A percentile compares a stretch with the other conserved stretches of the same genome.
phyloP scores from a whole-genome alignment of 176 grass and related monocot genomes.

The Panicum miliaceum region DNA sequence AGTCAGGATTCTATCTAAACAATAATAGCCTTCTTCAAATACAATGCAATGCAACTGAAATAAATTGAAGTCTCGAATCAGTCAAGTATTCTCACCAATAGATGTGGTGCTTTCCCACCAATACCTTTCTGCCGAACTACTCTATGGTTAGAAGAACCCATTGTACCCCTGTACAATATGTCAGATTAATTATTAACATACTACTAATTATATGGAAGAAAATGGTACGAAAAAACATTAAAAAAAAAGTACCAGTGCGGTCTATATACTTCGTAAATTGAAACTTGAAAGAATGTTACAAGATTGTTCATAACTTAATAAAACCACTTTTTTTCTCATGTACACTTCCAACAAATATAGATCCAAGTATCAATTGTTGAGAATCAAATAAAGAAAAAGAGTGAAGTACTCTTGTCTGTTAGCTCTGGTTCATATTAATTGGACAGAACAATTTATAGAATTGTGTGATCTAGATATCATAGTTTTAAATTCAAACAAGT shows the following conservation, averaged over 20 bases:
- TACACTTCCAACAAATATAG: background rate
- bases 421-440: background rate
- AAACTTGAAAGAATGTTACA: background rate
- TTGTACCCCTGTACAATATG: slow-evolving; percentile 47
- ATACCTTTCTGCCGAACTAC: slow-evolving; percentile 41
- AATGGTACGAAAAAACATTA: background rate
- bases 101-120: slow-evolving; percentile 42
- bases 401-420: background rate
- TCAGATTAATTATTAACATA: background rate
- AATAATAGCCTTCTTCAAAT: background rate
- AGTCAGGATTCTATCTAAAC: background rate
- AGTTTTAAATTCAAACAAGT: background rate
- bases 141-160: slow-evolving; percentile 60
- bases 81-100: slow-evolving; percentile 39
- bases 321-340: background rate
- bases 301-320: background rate
- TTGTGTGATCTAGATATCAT: background rate
- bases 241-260: background rate
- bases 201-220: background rate
- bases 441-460: background rate
- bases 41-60: slow-evolving; percentile 22
- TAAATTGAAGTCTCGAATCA: background rate
- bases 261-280: background rate
- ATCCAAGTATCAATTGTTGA: background rate
- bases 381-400: background rate